Conservation (phyloP, 2,329 filamentous ascomycete species). For the Aureobasidium sp. region DNA sequence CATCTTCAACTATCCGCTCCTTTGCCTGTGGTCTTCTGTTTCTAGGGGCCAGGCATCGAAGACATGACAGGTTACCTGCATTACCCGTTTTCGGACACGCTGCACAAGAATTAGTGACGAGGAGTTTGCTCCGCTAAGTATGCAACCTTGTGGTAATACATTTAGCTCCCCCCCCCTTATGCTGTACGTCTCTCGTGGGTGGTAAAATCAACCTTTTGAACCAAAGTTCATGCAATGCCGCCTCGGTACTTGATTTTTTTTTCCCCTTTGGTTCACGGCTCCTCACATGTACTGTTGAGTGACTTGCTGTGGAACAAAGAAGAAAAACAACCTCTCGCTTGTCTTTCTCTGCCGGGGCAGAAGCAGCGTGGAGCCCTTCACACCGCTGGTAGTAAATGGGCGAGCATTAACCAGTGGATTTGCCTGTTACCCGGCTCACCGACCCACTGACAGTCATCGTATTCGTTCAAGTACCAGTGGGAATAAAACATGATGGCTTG, state of each 20-base stretch:
- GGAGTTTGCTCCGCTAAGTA: no score
- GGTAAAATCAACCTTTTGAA: no score
- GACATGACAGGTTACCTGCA: no score
- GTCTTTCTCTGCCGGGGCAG: background rate
- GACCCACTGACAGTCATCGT: background rate
- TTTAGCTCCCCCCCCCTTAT: no score
- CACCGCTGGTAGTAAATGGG: background rate
- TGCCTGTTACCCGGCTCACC: background rate
- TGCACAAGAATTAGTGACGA: no score
- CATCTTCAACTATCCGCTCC: no score
- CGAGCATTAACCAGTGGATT: background rate
- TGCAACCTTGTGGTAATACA: no score
- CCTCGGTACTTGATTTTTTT: background rate
- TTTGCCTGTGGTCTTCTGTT: no score
- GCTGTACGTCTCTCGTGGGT: background rate
- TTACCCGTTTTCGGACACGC: no score
- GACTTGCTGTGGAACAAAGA: background rate
- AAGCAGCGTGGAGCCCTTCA: background rate
- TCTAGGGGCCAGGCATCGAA: no score
- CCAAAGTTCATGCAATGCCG: slow-evolving; percentile 4
- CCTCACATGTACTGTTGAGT: background rate
- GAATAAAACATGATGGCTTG: background rate
- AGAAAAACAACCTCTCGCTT: background rate
- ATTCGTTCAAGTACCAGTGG: background rate
- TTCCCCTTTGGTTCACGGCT: no score